Evolutionary conservation across 345 rosid genomes (phyloP).

Genomic region (Arabidopsis thaliana): TAIR10.1 NC_003070.9:5409001-5409500

Average conservation of each 20-base stretch:
- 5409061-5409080: conserved; percentile 93
- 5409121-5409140: not conserved
- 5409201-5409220: conserved; percentile 96
- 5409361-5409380: conserved; percentile 95
- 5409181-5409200: conserved; percentile 46
- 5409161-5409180: not conserved
- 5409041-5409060: conserved; percentile 77
- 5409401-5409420: conserved; percentile 17
- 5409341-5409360: conserved; percentile 92
- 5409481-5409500: conserved; percentile 94
- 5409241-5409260: conserved; percentile 72
- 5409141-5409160: not conserved
- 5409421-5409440: not conserved
- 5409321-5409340: conserved; percentile 85
- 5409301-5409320: conserved; percentile 94
- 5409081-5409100: conserved; percentile 99
- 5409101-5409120: conserved; percentile 38
- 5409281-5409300: conserved; percentile 93
- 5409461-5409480: conserved; percentile 94
- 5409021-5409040: conserved; percentile 95
- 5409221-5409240: conserved; percentile 88
- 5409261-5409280: conserved; percentile 99
- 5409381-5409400: conserved; percentile 50
- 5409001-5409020: conserved; percentile 94
- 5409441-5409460: conserved; percentile 54